Evolutionary conservation across 2,329 filamentous ascomycete species (phyloP).

Genomic region (Onygenales sp.): DNA sequence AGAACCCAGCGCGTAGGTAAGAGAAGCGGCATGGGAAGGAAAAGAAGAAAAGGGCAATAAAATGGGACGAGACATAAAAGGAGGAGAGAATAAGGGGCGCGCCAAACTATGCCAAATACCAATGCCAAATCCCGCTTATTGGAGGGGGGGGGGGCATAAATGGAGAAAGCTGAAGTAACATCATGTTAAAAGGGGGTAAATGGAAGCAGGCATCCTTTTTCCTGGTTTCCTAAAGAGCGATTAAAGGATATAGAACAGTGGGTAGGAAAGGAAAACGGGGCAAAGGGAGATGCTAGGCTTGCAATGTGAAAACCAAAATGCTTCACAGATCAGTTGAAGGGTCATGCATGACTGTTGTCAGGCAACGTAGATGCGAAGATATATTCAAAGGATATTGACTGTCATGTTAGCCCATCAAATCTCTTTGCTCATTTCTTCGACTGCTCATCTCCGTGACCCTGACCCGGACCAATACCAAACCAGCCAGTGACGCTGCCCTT

Average conservation of each 20-base stretch:
- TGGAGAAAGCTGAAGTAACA: no score
- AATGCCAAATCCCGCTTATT: no score
- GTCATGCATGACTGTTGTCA: not conserved
- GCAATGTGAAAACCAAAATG: not conserved
- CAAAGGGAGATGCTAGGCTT: not conserved
- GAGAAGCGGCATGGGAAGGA: no score
- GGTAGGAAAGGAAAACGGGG: no score
- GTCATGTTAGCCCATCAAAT: not conserved
- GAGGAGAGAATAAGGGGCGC: no score
- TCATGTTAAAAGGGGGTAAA: no score
- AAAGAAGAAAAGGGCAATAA: not conserved
- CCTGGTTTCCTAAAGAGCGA: not conserved
- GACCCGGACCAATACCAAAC: conserved; percentile 30
- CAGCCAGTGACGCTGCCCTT: conserved; percentile 62
- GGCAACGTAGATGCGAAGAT: not conserved
- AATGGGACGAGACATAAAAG: no score
- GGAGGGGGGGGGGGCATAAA: no score
- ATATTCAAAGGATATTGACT: not conserved
- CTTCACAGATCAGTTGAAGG: not conserved
- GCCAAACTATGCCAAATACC: no score
- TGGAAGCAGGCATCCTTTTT: not conserved
- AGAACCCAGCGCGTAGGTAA: no score
- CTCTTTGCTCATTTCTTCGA: conserved; percentile 1
- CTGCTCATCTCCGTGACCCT: not conserved
- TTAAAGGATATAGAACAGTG: not conserved